Base-by-base conservation (phyloP, 129 eudicot genomes). In the Heracleum sosnowskyi region DNA sequence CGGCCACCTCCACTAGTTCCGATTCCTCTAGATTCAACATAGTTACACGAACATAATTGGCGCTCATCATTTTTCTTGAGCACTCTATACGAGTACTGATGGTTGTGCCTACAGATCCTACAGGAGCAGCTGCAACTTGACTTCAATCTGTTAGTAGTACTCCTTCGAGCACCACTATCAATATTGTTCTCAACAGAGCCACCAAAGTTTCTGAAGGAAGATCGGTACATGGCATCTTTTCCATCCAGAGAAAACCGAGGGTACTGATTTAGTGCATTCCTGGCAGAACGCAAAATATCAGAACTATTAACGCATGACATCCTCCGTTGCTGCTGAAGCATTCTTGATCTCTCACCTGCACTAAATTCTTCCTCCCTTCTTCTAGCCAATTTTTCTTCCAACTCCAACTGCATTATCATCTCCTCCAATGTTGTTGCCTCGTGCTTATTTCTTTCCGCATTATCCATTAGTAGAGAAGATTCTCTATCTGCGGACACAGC, bases 171-270 rank as follows among this genome's bases (percentile, higher is more conserved):
- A 31, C 40, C 72, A 66, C 72, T 55, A 10, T 26, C 70, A 11
- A 11, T 64, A 13, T 28, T 66, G 72, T 31, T 33, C 16, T 60
- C 73, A 22, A 29, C 44, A 6, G 41, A 26, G 24, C 69, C 49
- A 0, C 75, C 53, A 26, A 78, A 78, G 84, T 85, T 83, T 10
- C 87, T 79, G 46, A 96, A 95, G 0, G 96, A 92, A 74, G 97
- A 90, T 39, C 97, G 83, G 55, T 92, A 92, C 99, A 96, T 88
- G n/a, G 97, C 85, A 71, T 96, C 99, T 28, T 86, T 89, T 0
- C 99, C 99, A 47, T 96, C 99, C 5, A 96, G 92, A 16, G 99
- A 96, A 70, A 96, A 96, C 22, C 99, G 85, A 46, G 99, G 99
- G 80, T 96, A 96, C 85, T 92, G 97, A 84, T 90, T 90, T 63